Evolutionary conservation across 768 basidiomycete species (phyloP), one percentile per base, ranked within the genome.

Genomic region (Chalciporus sphaerocephalus): DNA sequence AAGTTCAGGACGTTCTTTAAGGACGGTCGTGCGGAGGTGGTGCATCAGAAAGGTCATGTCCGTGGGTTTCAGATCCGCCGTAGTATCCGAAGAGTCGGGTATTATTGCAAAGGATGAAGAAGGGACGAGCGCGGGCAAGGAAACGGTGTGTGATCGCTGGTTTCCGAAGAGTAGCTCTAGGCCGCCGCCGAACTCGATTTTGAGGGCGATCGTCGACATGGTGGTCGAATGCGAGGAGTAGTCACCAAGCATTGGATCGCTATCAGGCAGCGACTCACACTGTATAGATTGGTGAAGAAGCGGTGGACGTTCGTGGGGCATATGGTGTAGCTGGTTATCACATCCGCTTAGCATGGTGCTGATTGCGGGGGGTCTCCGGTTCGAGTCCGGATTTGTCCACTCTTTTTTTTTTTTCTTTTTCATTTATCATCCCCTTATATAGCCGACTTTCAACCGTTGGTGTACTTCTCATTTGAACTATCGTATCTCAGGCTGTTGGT

Each of bases 101-200:
- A 8, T n/a, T n/a, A 5, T 7, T 5, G 30, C 4, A 15, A 30
- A 30, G 28, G 13, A 12, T 13, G 28, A 30, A n/a, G 18, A 48
- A 4, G 72, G 67, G 6, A 80, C 73, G 16, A 40, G 18, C 2
- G 73, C 50, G 3, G 87, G 84, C 5, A 92, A 60, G 4, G 69
- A 54, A 28, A 93, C 51, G 8, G 56, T 47, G 62, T 92, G 83
- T 0, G 66, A 67, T 22, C 83, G 82, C 50, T 80, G 60, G 53
- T 89, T 87, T 8, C 74, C 72, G 69, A 95, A 95, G 8, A 95
- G 71, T 3, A 90, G 74, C 62, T 95, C 92, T 46, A 93, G 80
- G 13, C 92, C 92, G 33, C 92, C 92, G 44, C 87, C 72, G 62
- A 92, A 91, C 60, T 86, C 84, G 55, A 92, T 67, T 47, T 79